Evolutionary conservation across 192 early-diverging fungal genomes (phyloP), one percentile per base, ranked within the genome.

Genomic region (Backusella circina): DNA sequence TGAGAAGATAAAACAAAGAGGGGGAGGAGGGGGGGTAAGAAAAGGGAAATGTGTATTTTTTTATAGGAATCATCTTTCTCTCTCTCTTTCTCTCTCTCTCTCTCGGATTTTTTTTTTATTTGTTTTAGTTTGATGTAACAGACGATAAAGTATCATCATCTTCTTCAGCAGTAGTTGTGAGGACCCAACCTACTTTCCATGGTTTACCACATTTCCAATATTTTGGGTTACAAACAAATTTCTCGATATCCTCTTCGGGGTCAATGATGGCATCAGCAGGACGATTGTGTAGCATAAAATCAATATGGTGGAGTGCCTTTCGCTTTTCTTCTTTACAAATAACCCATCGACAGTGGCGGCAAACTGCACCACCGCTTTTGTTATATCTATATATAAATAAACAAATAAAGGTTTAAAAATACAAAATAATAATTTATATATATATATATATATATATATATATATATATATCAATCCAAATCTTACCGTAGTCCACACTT

Each of bases 141-240:
- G 54, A 61, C 9, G 54, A 61, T 61, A 61, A 10, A 23, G 54
- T 61, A 72, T 72, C 71, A n/a, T 75, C 74, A 35, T 75, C 65
- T 4, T 75, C 74, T 71, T 76, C 66, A 41, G 31, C 10, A 36
- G 41, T 30, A 67, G 50, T 65, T 31, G 57, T 50, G 36, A 79
- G 68, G 12, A 82, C 76, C 80, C 80, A 82, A 30, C 80, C 74
- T 1, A 78, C 77, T 65, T 78, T 78, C 80, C 80, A 82, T 39
- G 65, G 77, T 47, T 70, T 38, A 1, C 80, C 80, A 39, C 80
- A 82, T 38, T 31, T 30, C 80, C 80, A 82, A 39, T 78, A 75
- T 41, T 82, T 82, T 51, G 80, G 80, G 31, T 33, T 78, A 41
- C 80, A 82, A 37, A 75, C 70, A 38, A 82, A 82, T 28, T 71